Base-by-base conservation (phyloP, 768 basidiomycete species). In the Tephrocybe rancida region DNA sequence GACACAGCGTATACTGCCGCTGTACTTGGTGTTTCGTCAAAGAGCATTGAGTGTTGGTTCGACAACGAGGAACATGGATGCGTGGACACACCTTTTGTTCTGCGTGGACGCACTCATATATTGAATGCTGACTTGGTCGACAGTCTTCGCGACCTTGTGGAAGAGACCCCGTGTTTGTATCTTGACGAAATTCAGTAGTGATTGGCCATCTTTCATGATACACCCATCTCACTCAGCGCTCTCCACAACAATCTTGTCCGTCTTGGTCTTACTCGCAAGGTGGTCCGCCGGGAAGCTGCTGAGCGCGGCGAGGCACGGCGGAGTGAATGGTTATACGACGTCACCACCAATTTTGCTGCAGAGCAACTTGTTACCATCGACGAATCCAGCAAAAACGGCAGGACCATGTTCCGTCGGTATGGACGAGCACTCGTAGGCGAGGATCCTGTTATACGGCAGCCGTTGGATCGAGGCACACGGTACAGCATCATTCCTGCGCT, bases 401-500 rank as follows among this genome's bases (percentile, higher is more conserved):
- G 61, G 5, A 66, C 50, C 18, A 62, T 64, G 13, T 50, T 55
- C 8, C 60, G 66, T 0, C 57, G 52, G 13, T 72, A 65, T 61
- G 71, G 72, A 1, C 47, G 59, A 3, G 60, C 73, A 18, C 37
- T 48, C 6, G 14, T 18, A 18, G 72, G 73, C 1, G 10, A 60
- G 30, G 35, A 56, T 11, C 62, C 69, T n/a, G 54, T 61, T 8
- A 46, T 67, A 18, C 19, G 16, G 5, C 61, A 56, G 26, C 42
- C 57, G 3, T 69, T 73, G 54, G 53, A 62, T 25, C 55, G 61
- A 10, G 69, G 73, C 11, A 54, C 64, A 1, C 57, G 57, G 5
- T 77, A 70, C 45, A 68, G 62, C 21, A 52, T 76, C 21, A 54
- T 74, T 22, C 66, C 70, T 5, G 75, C 72, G 5, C 43, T 77